Conservation (phyloP, 2,329 filamentous ascomycete species). For the Fonsecaea monophora region DNA sequence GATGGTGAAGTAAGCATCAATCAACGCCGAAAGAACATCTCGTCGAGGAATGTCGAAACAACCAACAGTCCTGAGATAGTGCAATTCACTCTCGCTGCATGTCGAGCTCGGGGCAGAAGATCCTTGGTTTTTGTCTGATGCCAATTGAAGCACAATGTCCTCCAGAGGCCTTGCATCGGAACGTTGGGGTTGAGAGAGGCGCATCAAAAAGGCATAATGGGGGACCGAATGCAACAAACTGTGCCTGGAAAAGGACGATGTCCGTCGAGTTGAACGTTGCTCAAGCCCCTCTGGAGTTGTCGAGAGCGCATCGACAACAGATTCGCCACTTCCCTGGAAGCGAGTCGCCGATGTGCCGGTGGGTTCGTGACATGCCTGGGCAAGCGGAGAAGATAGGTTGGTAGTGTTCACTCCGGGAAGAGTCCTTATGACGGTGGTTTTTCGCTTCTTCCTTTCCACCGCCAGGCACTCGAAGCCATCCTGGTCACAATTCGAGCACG, state of each 20-base stretch:
- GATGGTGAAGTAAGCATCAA: slow-evolving; percentile 15
- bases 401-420: background rate
- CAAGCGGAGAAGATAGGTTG: background rate
- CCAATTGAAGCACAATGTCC: slow-evolving; percentile 15
- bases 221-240: slow-evolving; percentile 15
- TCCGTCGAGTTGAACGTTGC: background rate
- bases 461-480: slow-evolving; percentile 16
- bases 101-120: background rate
- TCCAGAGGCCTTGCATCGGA: slow-evolving; percentile 9
- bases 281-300: slow-evolving; percentile 10
- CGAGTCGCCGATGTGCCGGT: background rate
- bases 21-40: slow-evolving; percentile 5
- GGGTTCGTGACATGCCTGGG: background rate
- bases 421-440: background rate
- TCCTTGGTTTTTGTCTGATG: slow-evolving; percentile 10
- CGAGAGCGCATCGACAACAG: background rate
- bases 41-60: slow-evolving; percentile 10
- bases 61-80: slow-evolving; percentile 11
- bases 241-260: slow-evolving; percentile 13
- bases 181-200: slow-evolving; percentile 11
- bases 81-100: slow-evolving; percentile 9
- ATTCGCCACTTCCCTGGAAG: background rate
- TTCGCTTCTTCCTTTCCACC: slow-evolving; percentile 12
- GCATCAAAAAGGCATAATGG: slow-evolving; percentile 19
- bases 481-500: slow-evolving; percentile 15